Base-by-base conservation (phyloP, 768 basidiomycete species). In the Leccinum subgranulosum region DNA sequence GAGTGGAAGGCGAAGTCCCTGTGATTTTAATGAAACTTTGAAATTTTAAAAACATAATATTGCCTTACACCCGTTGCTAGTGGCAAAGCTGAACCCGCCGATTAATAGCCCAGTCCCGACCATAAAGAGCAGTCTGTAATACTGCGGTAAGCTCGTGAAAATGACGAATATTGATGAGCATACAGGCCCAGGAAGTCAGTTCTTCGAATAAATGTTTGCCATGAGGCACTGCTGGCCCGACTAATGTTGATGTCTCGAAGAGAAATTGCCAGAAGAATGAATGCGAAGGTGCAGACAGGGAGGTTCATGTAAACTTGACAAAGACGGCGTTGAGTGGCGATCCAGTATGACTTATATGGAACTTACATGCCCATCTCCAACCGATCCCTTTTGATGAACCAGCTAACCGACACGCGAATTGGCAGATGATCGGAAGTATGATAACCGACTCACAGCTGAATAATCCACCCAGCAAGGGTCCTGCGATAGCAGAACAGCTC, bases 311-410 rank as follows among this genome's bases (percentile, higher is more conserved):
- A 92, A 71, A 94, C 91, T 93, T 70, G 47, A 36, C 14, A 54
- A 46, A 50, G 51, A 53, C 49, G 28, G 51, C 51, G 57, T 64
- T 66, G 56, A 60, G 61, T 51, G 56, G 54, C n/a, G 49, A 60
- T 54, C 60, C 59, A 59, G 19, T 31, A 60, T 43, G 11, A 57
- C 12, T 21, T 21, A 21, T 58, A 17, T 27, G 31, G 36, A 19
- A 79, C 91, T 75, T 73, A 93, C 91, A 94, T 53, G 84, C 88
- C 86, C 88, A 93, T 80, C 92, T 79, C 91, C 91, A 94, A 65
- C 77, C 84, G 54, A 87, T 63, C 33, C 51, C 47, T 28, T 51
- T 56, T 29, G 65, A 64, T 25, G 66, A 59, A 54, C 69, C 70
- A 54, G 73, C 68, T 75, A 51, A 66, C 29, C 61, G 66, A 64